Evolutionary conservation across 805 yeast species (phyloP), one percentile per base, ranked within the genome.

Genomic region (Yamadazyma insecticola): DNA sequence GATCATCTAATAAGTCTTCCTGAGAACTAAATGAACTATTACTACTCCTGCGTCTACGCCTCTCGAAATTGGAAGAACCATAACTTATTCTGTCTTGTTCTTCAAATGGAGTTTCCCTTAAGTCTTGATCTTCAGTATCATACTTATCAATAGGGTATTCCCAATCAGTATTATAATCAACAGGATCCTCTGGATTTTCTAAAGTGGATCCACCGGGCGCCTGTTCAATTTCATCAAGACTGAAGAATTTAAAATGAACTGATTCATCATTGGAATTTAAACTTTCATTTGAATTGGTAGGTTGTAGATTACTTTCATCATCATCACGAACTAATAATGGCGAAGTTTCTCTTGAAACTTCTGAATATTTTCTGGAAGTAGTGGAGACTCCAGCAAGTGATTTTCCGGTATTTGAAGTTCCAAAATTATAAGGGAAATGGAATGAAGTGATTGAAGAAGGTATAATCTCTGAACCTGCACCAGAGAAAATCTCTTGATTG

Each of bases 161-260:
- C 82, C 92, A 82, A 43, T 76, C 69, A 6, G 85, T 78, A 48
- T 83, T 81, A 47, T 78, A 83, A 50, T 83, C 92, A 14, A 82
- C 73, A 0, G 73, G 70, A 19, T 70, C 65, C 19, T 57, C 63
- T 2, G 71, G 67, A 44, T 74, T 71, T 39, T 78, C 84, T 43
- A 81, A 51, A 2, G 90, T 81, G 2, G 96, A 84, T 1, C 90
- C 71, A 28, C 96, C 96, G 32, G 84, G 92, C 0, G 97, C 97
- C 30, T 72, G 67, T 47, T 82, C 89, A 27, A 90, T 80, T 43
- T 87, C 92, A 34, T 83, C 86, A 4, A 81, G 67, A 8, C 90
- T 77, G 57, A 90, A 90, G 53, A 89, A 90, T 39, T 77, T 73
- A 61, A 92, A 90, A 33, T 78, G 66, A 10, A 51, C 48, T 22